phyloP scores from a whole-genome alignment of 169 alveolate species.

The Babesia divergens region DNA sequence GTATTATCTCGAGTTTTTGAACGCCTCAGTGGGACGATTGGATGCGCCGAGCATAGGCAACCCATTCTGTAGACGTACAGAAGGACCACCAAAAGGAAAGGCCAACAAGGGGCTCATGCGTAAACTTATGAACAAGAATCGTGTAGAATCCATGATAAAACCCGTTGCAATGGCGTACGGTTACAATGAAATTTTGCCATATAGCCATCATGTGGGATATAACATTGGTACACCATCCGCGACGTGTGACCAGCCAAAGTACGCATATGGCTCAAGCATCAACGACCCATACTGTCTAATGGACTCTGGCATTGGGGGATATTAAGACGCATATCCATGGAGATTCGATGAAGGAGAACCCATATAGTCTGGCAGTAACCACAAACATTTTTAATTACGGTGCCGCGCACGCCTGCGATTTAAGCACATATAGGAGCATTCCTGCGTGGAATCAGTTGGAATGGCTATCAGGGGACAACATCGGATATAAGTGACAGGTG shows the following conservation, averaged over 20 bases:
- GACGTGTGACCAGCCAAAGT: not conserved
- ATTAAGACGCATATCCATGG: not conserved
- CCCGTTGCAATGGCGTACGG: not conserved
- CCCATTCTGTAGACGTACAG: slow-evolving; percentile 66
- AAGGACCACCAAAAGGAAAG: slow-evolving; percentile 68
- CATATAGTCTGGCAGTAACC: not conserved
- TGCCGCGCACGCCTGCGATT: not conserved
- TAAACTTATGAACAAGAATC: slow-evolving; percentile 9
- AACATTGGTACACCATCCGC: not conserved
- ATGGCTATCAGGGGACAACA: slow-evolving; percentile 14
- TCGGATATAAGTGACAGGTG: slow-evolving; percentile 5
- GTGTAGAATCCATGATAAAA: not conserved
- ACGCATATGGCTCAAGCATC: slow-evolving; percentile 15
- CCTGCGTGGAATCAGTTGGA: not conserved
- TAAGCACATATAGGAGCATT: not conserved
- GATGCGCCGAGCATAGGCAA: slow-evolving; percentile 54
- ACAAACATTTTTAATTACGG: too few relatives aligned
- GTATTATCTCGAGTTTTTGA: slow-evolving; percentile 59
- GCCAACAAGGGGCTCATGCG: slow-evolving; percentile 56
- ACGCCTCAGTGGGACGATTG: slow-evolving; percentile 62
- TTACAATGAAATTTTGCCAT: not conserved
- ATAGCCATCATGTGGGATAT: not conserved
- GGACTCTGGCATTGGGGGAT: not conserved
- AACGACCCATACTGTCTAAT: slow-evolving; percentile 17
- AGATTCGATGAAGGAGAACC: not conserved